Evolutionary conservation across 163 green algal genomes (phyloP).

Genomic region (Scenedesmus sp.): DNA sequence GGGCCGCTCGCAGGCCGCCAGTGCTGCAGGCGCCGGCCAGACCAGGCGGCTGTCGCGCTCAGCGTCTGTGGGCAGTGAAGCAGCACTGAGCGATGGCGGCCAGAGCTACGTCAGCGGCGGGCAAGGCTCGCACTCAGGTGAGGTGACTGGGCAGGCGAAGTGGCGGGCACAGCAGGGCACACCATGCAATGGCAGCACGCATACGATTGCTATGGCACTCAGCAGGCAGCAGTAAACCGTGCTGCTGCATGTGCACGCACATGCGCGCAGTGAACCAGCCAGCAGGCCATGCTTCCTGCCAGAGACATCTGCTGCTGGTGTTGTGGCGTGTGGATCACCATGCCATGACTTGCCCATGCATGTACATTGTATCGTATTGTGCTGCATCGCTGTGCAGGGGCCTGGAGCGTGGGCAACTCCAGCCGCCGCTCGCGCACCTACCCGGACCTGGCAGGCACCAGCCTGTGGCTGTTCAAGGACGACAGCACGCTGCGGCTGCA

Average conservation of each 20-base stretch:
- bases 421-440: constrained; percentile 5
- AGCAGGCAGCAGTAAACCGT: too few species aligned
- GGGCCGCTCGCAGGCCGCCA: neutral
- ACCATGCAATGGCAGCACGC: too few species aligned
- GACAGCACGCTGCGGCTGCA: constrained; percentile 70
- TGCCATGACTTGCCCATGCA: neutral
- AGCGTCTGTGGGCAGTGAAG: constrained; percentile 30
- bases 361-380: too few species aligned
- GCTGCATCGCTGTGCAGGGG: constrained; percentile 15
- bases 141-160: neutral
- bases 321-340: neutral
- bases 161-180: too few species aligned
- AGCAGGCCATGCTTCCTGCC: too few species aligned
- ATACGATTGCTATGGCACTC: too few species aligned
- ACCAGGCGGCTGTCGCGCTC: constrained; percentile 5
- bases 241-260: too few species aligned
- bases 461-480: constrained; percentile 69
- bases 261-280: too few species aligned
- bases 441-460: constrained; percentile 37
- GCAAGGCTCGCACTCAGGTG: constrained; percentile 22
- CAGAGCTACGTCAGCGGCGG: constrained; percentile 16
- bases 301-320: constrained; percentile 34
- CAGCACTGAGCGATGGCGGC: neutral
- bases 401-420: neutral
- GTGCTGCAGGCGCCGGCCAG: neutral